Evolutionary conservation across 164 flowering plant species (phyloP), one percentile per base, ranked within the genome.

Genomic region (Akebia trifoliata): DNA sequence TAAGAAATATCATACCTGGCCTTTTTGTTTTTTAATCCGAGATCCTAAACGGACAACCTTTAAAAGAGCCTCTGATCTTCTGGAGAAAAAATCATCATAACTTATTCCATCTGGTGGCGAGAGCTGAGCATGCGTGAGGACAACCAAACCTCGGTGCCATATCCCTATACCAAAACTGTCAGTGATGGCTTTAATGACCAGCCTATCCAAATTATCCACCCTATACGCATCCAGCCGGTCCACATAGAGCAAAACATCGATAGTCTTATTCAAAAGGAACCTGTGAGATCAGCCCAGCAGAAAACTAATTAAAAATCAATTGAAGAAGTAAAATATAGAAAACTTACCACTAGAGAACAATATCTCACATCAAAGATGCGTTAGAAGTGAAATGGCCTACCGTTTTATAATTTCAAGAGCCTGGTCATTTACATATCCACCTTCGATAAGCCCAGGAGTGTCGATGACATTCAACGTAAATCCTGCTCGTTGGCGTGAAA

Each of bases 361-460:
- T 20, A 36, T 20, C 15, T 17, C n/a, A n/a, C n/a, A 30, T 52
- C 6, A 28, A 28, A 38, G 18, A 50, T 37, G 48, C n/a, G 26
- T 31, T 2, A 30, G 14, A 48, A 2, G 2, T 4, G 49, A 57
- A 18, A n/a, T 42, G 38, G 21, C 34, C 3, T 14, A 93, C 99
- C 89, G 75, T 70, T 93, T 93, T 37, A 87, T 87, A 57, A 82
- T 77, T 53, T 84, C 85, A 57, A 93, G 78, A 26, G 90, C 89
- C 53, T 80, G 83, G 24, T 77, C 77, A 76, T 81, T 93, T 60
- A 90, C 80, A 74, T 81, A 93, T 58, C 97, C 99, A 60, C 89
- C 99, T 75, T 90, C 97, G 58, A 93, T 78, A 47, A 93, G 84
- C 42, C 97, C 96, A 15, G 99, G 97, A 28, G 99, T 93, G 73